Conservation (phyloP, 2,329 filamentous ascomycete genomes). For the Plenodomus biglobosus region DNA sequence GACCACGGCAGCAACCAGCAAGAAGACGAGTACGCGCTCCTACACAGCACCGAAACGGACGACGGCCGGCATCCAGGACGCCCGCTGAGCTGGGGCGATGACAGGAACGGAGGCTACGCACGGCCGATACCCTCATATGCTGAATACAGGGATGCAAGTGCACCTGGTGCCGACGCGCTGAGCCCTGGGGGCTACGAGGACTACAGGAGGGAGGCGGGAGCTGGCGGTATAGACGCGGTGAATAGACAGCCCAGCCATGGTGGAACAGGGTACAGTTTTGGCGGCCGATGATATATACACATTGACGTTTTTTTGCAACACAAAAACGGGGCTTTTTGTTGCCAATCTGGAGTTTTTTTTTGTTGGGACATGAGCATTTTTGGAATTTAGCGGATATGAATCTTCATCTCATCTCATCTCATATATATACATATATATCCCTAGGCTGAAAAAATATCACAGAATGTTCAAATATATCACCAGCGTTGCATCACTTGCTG, state of each 20-base stretch:
- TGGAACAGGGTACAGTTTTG: conserved; percentile 25
- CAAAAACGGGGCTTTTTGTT: no score
- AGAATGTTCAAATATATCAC: no score
- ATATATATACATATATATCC: background rate
- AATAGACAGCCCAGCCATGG: conserved; percentile 17
- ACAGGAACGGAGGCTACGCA: conserved; percentile 23
- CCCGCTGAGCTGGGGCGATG: conserved; percentile 44
- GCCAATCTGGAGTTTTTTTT: background rate
- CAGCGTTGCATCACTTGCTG: no score
- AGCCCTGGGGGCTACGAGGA: conserved; percentile 42
- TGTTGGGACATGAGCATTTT: background rate
- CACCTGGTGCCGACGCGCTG: conserved; percentile 27
- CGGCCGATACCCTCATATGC: conserved; percentile 26
- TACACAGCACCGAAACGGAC: conserved; percentile 48
- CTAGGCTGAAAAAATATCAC: no score
- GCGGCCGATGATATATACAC: background rate
- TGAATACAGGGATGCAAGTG: conserved; percentile 44
- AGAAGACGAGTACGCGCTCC: conserved; percentile 55
- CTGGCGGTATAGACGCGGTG: conserved; percentile 3
- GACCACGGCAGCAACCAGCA: conserved; percentile 49
- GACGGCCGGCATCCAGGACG: conserved; percentile 45
- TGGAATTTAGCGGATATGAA: background rate
- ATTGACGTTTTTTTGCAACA: no score
- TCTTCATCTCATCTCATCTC: background rate
- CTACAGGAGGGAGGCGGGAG: conserved; percentile 30